These are phyloP conservation scores for Cyberlindnera meyerae DNA, from an alignment of 805 yeast genomes.

Conservation along the genomic window DNA sequence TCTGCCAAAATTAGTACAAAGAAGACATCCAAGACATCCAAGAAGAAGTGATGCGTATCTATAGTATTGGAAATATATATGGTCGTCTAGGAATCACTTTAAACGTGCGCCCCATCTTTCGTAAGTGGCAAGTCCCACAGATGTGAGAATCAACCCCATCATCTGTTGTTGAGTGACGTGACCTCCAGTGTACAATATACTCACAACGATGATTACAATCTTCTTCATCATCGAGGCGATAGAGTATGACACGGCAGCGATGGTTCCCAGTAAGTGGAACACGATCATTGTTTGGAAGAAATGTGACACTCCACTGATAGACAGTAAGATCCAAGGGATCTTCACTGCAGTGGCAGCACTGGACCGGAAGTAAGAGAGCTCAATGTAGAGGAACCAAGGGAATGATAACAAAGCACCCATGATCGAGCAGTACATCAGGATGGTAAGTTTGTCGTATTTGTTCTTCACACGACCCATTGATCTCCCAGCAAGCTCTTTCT, in stretches of 20 bases:
- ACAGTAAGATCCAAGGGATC: slow-evolving; percentile 45
- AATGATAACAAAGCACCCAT: slow-evolving; percentile 67
- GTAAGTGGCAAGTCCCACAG: slow-evolving; percentile 54
- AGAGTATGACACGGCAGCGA: slow-evolving; percentile 81
- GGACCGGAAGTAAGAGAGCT: slow-evolving; percentile 39
- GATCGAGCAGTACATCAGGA: slow-evolving; percentile 74
- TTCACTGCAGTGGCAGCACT: slow-evolving; percentile 24
- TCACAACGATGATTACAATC: slow-evolving; percentile 74
- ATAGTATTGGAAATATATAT: too few relatives aligned
- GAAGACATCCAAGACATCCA: slow-evolving; percentile 3
- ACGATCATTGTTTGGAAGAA: slow-evolving; percentile 77
- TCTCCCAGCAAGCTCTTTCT: slow-evolving; percentile 7
- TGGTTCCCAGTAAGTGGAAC: slow-evolving; percentile 71
- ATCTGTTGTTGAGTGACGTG: slow-evolving; percentile 40
- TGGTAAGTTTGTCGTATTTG: slow-evolving; percentile 74
- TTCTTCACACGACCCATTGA: slow-evolving; percentile 22
- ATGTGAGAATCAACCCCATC: slow-evolving; percentile 47
- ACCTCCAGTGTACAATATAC: slow-evolving; percentile 61
- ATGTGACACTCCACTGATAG: slow-evolving; percentile 70
- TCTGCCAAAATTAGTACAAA: too few relatives aligned
- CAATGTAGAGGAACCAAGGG: slow-evolving; percentile 68
- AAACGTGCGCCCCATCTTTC: slow-evolving; percentile 46
- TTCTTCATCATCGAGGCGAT: slow-evolving; percentile 86
- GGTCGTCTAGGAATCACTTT: neutral
- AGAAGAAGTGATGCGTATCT: too few relatives aligned